Conservation (phyloP, 2,329 filamentous ascomycete species). For the Coniochaeta sp. region DNA sequence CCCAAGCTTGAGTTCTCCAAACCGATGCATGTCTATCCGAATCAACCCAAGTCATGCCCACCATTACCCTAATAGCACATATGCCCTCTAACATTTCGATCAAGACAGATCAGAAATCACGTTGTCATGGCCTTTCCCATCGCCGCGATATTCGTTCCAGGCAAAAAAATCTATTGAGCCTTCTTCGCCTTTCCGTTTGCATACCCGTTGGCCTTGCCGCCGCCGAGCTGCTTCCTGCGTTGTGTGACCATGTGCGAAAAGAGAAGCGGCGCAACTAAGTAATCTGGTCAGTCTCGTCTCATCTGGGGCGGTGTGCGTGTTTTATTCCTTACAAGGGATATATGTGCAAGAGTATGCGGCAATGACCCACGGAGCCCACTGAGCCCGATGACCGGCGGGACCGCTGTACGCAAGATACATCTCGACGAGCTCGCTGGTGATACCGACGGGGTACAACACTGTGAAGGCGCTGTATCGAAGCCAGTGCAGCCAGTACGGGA, state of each 20-base stretch:
- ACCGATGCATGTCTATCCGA: background rate
- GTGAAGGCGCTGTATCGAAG: constrained; percentile 90
- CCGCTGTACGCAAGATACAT: constrained; percentile 59
- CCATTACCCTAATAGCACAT: background rate
- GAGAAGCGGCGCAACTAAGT: constrained; percentile 61
- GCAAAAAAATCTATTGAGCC: constrained; percentile 21
- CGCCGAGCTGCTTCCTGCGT: constrained; percentile 52
- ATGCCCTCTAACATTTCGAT: background rate
- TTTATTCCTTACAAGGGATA: constrained; percentile 59
- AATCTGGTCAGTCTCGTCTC: constrained; percentile 1
- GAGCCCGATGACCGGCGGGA: constrained; percentile 42
- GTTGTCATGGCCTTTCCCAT: background rate
- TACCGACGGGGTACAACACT: constrained; percentile 86
- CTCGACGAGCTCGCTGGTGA: constrained; percentile 77
- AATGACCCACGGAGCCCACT: constrained; percentile 49
- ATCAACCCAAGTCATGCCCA: background rate
- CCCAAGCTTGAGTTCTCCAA: background rate
- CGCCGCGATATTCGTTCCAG: background rate
- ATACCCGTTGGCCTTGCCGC: constrained; percentile 41
- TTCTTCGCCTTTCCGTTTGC: constrained; percentile 27
- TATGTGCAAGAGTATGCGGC: constrained; percentile 65
- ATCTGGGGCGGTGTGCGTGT: constrained; percentile 9
- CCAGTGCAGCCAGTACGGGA: constrained; percentile 60
- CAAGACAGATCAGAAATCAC: too few species aligned
- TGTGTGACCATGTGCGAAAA: constrained; percentile 96